phyloP scores from a whole-genome alignment of 495 filamentous ascomycete genomes.

The Penicillium salamii region DNA sequence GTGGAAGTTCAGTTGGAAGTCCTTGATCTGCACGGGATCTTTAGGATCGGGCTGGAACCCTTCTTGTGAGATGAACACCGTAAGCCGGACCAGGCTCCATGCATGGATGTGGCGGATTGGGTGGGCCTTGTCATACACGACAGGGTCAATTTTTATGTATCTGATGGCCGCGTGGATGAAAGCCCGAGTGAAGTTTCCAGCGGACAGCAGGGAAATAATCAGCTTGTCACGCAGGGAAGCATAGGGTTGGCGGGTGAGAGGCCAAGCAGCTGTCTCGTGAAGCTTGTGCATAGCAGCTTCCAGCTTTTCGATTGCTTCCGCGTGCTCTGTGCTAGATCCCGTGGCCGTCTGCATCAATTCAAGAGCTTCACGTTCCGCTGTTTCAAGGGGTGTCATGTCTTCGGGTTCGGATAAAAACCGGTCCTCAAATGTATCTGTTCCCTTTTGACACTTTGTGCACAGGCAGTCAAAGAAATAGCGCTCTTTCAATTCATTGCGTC shows the following conservation, averaged over 20 bases:
- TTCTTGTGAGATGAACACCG: constrained; percentile 34
- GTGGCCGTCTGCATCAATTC: constrained; percentile 24
- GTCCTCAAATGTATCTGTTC: constrained; percentile 22
- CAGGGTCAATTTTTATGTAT: constrained; percentile 37
- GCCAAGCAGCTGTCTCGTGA: constrained; percentile 22
- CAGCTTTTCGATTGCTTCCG: constrained; percentile 19
- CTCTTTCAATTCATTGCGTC: constrained; percentile 50
- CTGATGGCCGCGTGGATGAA: constrained; percentile 39
- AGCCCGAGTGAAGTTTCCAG: constrained; percentile 28
- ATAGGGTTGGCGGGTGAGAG: constrained; percentile 39
- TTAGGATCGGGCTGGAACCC: constrained; percentile 17
- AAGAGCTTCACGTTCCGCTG: constrained; percentile 23
- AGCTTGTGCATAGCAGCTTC: constrained; percentile 23
- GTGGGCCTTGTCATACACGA: constrained; percentile 34
- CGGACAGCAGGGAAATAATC: constrained; percentile 30
- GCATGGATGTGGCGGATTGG: constrained; percentile 44
- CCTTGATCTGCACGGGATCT: constrained; percentile 16
- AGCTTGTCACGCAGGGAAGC: constrained; percentile 38
- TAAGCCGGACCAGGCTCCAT: constrained; percentile 39
- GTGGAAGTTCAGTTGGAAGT: constrained; percentile 29
- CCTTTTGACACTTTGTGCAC: constrained; percentile 53
- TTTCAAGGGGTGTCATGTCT: constrained; percentile 15
- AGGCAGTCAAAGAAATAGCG: constrained; percentile 66
- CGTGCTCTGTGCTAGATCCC: constrained; percentile 9
- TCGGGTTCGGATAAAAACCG: constrained; percentile 5